Conservation (phyloP, 2,329 filamentous ascomycete species). For the Hymenoscyphus occultus region DNA sequence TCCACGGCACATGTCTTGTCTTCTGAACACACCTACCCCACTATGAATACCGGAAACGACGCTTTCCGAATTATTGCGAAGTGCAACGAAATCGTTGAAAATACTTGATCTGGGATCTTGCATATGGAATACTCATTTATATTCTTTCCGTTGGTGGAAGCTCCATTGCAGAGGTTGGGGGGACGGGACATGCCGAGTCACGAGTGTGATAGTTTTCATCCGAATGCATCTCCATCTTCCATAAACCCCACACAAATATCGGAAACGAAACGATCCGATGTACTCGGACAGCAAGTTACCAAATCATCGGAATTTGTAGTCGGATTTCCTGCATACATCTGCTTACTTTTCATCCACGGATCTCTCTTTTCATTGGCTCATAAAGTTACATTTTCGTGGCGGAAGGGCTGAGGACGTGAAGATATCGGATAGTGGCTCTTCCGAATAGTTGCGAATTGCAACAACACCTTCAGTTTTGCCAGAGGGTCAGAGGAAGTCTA, state of each 20-base stretch:
- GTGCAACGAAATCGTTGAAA: background rate
- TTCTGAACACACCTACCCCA: background rate
- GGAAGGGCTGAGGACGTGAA: background rate
- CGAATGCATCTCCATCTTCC: background rate
- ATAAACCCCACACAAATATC: background rate
- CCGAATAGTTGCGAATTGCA: slow-evolving; percentile 4
- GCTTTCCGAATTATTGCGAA: background rate
- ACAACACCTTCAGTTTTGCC: background rate
- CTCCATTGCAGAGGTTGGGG: background rate
- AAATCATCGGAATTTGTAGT: background rate
- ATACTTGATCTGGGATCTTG: background rate
- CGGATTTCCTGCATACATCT: background rate
- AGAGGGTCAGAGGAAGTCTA: background rate
- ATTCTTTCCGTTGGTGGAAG: background rate
- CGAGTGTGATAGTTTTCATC: slow-evolving; percentile 4
- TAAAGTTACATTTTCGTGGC: background rate
- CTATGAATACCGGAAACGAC: slow-evolving; percentile 1
- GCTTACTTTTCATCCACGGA: background rate
- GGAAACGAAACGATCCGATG: slow-evolving; percentile 6
- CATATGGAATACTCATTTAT: background rate
- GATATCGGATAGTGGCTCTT: background rate
- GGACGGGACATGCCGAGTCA: background rate
- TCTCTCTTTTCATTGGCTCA: background rate
- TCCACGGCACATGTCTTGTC: background rate
- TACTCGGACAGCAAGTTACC: background rate